phyloP scores from a whole-genome alignment of 2,329 filamentous ascomycete genomes.

The Neofusicoccum umdonicola region DNA sequence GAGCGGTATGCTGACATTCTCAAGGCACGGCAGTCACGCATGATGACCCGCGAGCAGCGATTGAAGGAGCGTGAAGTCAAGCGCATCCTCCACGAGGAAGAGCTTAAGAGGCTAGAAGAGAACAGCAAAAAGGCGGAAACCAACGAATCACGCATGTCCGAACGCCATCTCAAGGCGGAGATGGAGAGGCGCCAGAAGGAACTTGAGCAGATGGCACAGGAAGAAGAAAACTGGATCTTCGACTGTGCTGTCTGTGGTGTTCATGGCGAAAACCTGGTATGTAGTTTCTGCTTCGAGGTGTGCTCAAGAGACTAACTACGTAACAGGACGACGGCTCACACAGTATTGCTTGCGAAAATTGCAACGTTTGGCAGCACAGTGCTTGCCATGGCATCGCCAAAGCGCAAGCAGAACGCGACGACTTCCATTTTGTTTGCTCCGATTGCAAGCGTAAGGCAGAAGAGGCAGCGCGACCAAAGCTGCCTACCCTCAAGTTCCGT shows the following conservation, averaged over 20 bases:
- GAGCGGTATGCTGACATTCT: constrained; percentile 24
- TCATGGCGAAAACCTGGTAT: constrained; percentile 73
- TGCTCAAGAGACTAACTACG: constrained; percentile 24
- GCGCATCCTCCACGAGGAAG: constrained; percentile 79
- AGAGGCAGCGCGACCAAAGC: constrained; percentile 60
- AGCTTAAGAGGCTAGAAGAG: constrained; percentile 75
- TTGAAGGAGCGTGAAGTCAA: constrained; percentile 82
- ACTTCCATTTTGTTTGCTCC: constrained; percentile 83
- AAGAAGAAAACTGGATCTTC: constrained; percentile 87
- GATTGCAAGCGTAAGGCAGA: constrained; percentile 67
- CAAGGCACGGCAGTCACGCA: constrained; percentile 71
- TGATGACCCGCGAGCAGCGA: constrained; percentile 81
- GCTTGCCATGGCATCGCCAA: constrained; percentile 81
- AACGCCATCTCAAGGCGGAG: constrained; percentile 76
- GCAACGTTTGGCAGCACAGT: constrained; percentile 96
- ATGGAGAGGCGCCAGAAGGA: constrained; percentile 78
- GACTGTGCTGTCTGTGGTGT: constrained; percentile 86
- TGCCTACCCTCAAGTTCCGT: constrained; percentile 60
- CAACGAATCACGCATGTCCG: constrained; percentile 62
- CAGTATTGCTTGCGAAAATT: constrained; percentile 89
- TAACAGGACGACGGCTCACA: constrained; percentile 81
- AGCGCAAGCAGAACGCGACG: constrained; percentile 74
- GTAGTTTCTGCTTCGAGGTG: constrained; percentile 21
- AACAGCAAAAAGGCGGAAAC: constrained; percentile 60
- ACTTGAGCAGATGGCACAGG: constrained; percentile 65